Evolutionary conservation across 192 early-diverging fungal genomes (phyloP).

Genomic region (Lunasporangiospora selenospora): DNA sequence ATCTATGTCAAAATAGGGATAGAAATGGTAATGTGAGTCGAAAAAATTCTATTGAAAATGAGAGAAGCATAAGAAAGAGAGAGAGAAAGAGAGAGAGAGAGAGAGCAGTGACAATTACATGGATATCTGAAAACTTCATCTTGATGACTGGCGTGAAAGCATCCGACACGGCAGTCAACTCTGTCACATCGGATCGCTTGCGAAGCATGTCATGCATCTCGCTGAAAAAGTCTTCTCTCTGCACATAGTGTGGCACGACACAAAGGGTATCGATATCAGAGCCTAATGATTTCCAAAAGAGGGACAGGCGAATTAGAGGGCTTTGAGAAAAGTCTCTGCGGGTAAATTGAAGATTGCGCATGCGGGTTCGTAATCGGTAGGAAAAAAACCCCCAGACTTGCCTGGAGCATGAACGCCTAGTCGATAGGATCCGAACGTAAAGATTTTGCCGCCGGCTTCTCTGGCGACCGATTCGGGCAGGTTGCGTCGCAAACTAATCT

Average conservation of each 20-base stretch:
- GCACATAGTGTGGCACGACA: conserved; percentile 89
- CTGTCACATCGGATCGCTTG: conserved; percentile 81
- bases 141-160: conserved; percentile 97
- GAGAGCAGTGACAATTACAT: conserved; percentile 54
- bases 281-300: conserved; percentile 53
- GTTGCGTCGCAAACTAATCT: conserved; percentile 74
- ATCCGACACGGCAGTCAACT: conserved; percentile 87
- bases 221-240: conserved; percentile 91
- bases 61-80: background rate
- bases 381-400: no score
- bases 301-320: background rate
- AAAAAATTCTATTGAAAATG: no score
- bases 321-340: no score
- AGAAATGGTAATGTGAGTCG: no score
- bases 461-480: conserved; percentile 83
- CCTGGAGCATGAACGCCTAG: conserved; percentile 94
- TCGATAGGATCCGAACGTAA: conserved; percentile 96
- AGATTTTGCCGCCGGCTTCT: conserved; percentile 95
- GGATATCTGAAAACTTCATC: conserved; percentile 91
- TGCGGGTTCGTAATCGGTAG: no score
- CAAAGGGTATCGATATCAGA: conserved; percentile 99
- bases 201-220: conserved; percentile 89
- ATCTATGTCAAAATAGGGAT: conserved; percentile 58
- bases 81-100: background rate
- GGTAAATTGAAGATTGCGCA: no score